Conservation (phyloP, 2,329 filamentous ascomycete genomes). For the Fusarium armeniacum region DNA sequence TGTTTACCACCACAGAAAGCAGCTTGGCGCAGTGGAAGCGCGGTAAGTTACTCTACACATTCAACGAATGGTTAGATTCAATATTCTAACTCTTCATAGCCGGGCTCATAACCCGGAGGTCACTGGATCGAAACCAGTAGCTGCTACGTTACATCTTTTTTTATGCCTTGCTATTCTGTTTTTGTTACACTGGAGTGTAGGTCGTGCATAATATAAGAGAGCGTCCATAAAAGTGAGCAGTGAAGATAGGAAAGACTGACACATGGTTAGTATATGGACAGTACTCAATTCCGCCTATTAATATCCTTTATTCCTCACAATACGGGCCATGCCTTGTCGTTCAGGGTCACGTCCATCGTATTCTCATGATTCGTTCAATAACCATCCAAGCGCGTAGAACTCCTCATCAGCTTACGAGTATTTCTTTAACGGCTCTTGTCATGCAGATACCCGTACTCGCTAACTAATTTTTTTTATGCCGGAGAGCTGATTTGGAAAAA, state of each 20-base stretch:
- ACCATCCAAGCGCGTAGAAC: neutral
- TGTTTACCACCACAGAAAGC: constrained; percentile 26
- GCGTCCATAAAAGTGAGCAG: neutral
- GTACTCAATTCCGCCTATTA: neutral
- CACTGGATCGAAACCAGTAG: constrained; percentile 21
- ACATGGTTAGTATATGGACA: neutral
- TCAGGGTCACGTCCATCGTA: neutral
- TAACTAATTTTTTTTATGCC: neutral
- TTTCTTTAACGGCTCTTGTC: neutral
- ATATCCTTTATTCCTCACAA: neutral
- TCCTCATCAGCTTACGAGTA: constrained; percentile 1
- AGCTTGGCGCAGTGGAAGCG: constrained; percentile 46
- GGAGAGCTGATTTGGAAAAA: neutral
- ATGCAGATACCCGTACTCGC: constrained; percentile 1
- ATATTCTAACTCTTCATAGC: constrained; percentile 20
- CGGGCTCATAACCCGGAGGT: constrained; percentile 48
- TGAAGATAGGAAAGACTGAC: neutral
- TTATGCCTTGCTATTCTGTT: neutral
- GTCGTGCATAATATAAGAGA: neutral
- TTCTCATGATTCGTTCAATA: neutral
- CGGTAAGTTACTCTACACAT: constrained; percentile 8
- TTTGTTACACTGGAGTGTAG: neutral
- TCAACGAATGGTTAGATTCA: neutral
- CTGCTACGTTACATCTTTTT: constrained; percentile 22
- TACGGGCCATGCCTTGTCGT: neutral